Percentiles rank a stretch among this genome's conserved stretches.
Conservation (phyloP, 2,329 filamentous ascomycete genomes). For the Beauveria caledonica region DNA sequence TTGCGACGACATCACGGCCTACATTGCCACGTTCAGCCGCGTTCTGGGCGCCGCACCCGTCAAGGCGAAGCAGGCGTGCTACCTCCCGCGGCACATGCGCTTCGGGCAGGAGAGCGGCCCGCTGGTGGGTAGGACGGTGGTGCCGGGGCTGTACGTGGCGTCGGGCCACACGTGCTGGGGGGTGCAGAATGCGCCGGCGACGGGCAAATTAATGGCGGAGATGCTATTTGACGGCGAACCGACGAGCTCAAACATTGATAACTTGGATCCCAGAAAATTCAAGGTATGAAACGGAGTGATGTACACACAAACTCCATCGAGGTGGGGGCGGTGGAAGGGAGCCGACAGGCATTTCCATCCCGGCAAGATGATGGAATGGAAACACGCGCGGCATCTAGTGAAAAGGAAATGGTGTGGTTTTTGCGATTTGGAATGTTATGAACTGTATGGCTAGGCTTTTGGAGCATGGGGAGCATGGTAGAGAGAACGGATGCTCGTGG, state of each 20-base stretch:
- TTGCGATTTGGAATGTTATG: no score
- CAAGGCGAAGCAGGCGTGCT: constrained; percentile 79
- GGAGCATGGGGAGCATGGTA: no score
- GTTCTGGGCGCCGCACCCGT: constrained; percentile 60
- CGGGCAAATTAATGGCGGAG: constrained; percentile 73
- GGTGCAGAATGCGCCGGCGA: constrained; percentile 90
- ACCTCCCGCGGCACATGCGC: constrained; percentile 68
- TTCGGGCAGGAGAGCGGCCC: constrained; percentile 58
- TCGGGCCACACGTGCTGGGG: constrained; percentile 97
- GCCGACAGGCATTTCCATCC: no score
- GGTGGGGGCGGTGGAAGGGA: no score
- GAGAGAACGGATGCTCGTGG: no score
- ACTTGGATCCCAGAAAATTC: constrained; percentile 59
- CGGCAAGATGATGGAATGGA: no score
- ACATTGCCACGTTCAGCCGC: constrained; percentile 60
- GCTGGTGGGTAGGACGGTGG: constrained; percentile 66
- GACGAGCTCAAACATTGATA: constrained; percentile 57
- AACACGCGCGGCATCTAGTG: no score
- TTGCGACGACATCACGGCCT: constrained; percentile 79
- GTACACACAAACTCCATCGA: background rate
- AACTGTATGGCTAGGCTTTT: no score
- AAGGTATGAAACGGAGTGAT: constrained; percentile 32
- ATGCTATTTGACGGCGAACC: constrained; percentile 66
- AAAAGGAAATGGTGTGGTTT: no score
- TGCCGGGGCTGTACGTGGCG: constrained; percentile 70